Conservation (phyloP, 2,329 filamentous ascomycete species). For the Sclerotinia spermophila region DNA sequence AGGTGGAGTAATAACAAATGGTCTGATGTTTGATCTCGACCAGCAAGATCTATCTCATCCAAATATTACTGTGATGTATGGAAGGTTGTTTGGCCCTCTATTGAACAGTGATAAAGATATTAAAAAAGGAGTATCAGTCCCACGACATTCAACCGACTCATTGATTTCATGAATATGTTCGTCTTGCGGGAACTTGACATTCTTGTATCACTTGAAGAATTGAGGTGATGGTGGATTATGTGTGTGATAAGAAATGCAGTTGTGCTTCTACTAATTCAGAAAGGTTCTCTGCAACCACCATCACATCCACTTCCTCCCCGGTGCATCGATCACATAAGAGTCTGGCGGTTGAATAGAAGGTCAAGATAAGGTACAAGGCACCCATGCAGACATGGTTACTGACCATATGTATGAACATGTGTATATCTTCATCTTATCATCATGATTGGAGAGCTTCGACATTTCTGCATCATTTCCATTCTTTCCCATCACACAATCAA, state of each 20-base stretch:
- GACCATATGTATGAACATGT: neutral
- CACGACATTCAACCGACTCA: neutral
- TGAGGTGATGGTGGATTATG: neutral
- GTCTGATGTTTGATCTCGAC: constrained; percentile 22
- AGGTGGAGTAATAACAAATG: neutral
- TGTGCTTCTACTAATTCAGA: neutral
- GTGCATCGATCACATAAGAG: constrained; percentile 5
- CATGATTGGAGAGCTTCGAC: constrained; percentile 6
- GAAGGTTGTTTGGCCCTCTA: neutral
- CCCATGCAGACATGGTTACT: constrained; percentile 5
- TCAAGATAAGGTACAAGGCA: constrained; percentile 1
- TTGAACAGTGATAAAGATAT: neutral
- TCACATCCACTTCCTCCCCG: neutral
- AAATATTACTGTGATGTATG: neutral
- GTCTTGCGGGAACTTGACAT: constrained; percentile 6
- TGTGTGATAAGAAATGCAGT: constrained; percentile 13
- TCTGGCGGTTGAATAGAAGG: constrained; percentile 6
- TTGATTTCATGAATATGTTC: neutral
- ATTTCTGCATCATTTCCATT: neutral
- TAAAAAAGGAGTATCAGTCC: neutral
- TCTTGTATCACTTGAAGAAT: constrained; percentile 6
- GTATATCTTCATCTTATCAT: neutral
- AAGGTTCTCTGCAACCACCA: constrained; percentile 13
- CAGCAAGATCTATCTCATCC: constrained; percentile 26
- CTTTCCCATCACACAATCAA: neutral